A percentile compares a stretch with the other conserved stretches of the same genome.
These are phyloP conservation scores for Bothriochloa decipiens DNA, from an alignment of 176 grass and related monocot genomes.

Conservation along the genomic window DNA sequence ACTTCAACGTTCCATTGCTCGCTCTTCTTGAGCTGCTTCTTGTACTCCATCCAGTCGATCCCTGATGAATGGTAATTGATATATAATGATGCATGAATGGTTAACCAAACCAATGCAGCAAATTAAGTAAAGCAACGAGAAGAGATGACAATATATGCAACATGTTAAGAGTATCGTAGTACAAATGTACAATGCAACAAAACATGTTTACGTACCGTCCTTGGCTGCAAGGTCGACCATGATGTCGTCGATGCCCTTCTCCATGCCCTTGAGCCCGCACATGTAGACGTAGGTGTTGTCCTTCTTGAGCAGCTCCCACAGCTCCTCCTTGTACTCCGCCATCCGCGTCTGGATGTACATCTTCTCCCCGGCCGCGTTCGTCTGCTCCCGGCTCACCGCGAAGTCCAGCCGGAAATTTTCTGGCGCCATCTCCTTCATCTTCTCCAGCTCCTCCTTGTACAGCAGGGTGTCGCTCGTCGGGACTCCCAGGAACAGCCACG, in stretches of 20 bases:
- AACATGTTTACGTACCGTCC: conserved; percentile 42
- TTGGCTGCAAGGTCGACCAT: conserved; percentile 71
- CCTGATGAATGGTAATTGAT: conserved; percentile 38
- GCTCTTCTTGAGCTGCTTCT: conserved; percentile 76
- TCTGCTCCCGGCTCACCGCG: conserved; percentile 90
- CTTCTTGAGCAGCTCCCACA: conserved; percentile 94
- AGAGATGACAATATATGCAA: no score
- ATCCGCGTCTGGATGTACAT: conserved; percentile 99
- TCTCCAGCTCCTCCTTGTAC: conserved; percentile 97
- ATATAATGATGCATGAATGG: background rate
- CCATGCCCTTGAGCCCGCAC: conserved; percentile 95
- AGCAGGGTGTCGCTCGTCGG: conserved; percentile 82
- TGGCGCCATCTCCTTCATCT: conserved; percentile 68
- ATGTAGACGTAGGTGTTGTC: conserved; percentile 94
- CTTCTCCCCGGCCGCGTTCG: conserved; percentile 83
- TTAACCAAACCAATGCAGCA: background rate
- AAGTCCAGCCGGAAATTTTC: conserved; percentile 86
- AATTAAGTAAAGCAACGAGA: no score
- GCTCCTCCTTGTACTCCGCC: conserved; percentile 84
- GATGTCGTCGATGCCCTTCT: conserved; percentile 98
- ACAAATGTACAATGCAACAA: background rate
- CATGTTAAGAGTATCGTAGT: no score
- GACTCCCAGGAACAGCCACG: conserved; percentile 95
- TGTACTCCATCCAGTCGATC: conserved; percentile 77
- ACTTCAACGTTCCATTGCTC: conserved; percentile 99